Conservation (phyloP, 352 stramenopile genomes). For the Globisporangium takayamanum region DNA sequence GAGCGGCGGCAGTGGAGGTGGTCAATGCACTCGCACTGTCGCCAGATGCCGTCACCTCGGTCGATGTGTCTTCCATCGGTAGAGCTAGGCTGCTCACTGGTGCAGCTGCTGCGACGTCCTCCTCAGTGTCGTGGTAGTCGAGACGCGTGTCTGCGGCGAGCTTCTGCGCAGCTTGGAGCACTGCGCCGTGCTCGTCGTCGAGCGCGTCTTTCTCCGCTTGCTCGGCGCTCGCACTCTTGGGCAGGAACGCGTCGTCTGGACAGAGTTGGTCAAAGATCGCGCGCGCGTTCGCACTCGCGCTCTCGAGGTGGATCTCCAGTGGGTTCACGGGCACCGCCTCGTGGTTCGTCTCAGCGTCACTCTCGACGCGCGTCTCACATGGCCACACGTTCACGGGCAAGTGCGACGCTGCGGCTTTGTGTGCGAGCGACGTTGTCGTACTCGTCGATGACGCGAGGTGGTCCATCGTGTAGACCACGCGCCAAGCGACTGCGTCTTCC, state of each 20-base stretch:
- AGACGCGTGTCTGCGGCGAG: slow-evolving; percentile 17
- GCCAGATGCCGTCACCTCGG: too few species aligned
- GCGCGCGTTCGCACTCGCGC: slow-evolving; percentile 47
- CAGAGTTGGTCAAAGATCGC: slow-evolving; percentile 56
- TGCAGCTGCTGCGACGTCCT: background rate
- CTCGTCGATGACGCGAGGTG: slow-evolving; percentile 22
- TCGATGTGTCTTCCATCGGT: background rate
- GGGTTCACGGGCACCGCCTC: slow-evolving; percentile 15
- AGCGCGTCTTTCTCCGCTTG: slow-evolving; percentile 46
- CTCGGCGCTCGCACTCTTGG: slow-evolving; percentile 52
- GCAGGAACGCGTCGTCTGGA: slow-evolving; percentile 49
- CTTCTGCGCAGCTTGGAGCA: slow-evolving; percentile 55
- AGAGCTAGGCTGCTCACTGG: background rate
- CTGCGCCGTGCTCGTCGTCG: slow-evolving; percentile 51
- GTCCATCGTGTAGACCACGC: slow-evolving; percentile 59
- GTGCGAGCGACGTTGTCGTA: slow-evolving; percentile 3
- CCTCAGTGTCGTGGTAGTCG: background rate
- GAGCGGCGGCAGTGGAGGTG: too few species aligned
- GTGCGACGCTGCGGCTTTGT: slow-evolving; percentile 14
- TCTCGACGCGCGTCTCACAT: slow-evolving; percentile 32
- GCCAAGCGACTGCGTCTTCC: slow-evolving; percentile 38
- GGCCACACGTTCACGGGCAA: slow-evolving; percentile 42
- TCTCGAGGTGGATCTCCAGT: slow-evolving; percentile 61
- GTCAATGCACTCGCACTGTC: too few species aligned
- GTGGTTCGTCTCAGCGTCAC: background rate